phyloP scores from a whole-genome alignment of 345 rosid genomes.

The Punica granatum region DNA sequence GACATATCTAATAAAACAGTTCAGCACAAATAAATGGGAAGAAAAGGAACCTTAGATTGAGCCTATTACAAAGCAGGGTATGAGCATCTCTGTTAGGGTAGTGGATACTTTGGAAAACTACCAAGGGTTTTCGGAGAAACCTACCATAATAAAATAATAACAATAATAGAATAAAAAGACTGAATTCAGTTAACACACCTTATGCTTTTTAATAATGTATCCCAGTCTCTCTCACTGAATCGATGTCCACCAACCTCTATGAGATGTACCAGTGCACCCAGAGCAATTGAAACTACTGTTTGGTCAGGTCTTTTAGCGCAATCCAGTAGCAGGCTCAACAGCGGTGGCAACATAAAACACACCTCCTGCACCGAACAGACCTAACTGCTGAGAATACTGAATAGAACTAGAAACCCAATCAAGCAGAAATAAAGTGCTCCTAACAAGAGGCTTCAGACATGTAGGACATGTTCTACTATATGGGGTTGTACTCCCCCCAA shows the following conservation, averaged over 20 bases:
- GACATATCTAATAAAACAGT: background rate
- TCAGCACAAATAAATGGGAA: background rate
- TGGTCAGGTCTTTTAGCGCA: slow-evolving; percentile 97
- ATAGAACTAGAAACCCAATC: background rate
- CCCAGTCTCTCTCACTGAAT: slow-evolving; percentile 94
- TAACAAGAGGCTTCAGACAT: no score
- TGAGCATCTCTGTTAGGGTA: background rate
- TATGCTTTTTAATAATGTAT: slow-evolving; percentile 90
- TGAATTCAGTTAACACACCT: slow-evolving; percentile 32
- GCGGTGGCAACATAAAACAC: slow-evolving; percentile 95
- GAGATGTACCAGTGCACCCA: slow-evolving; percentile 96
- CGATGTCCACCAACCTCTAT: slow-evolving; percentile 99
- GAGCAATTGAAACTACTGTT: slow-evolving; percentile 89
- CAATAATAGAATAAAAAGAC: background rate
- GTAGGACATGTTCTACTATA: background rate
- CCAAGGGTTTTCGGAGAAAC: background rate
- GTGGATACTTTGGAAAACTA: background rate
- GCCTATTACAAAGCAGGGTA: background rate
- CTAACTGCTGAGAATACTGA: background rate
- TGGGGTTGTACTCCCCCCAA: background rate
- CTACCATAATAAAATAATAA: background rate
- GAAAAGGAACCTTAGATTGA: no score
- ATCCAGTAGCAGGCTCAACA: slow-evolving; percentile 84
- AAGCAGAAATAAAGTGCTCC: slow-evolving; percentile 6
- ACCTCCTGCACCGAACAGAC: slow-evolving; percentile 60